Base-by-base conservation (phyloP, 495 filamentous ascomycete genomes). In the Amphirosellinia nigrospora region DNA sequence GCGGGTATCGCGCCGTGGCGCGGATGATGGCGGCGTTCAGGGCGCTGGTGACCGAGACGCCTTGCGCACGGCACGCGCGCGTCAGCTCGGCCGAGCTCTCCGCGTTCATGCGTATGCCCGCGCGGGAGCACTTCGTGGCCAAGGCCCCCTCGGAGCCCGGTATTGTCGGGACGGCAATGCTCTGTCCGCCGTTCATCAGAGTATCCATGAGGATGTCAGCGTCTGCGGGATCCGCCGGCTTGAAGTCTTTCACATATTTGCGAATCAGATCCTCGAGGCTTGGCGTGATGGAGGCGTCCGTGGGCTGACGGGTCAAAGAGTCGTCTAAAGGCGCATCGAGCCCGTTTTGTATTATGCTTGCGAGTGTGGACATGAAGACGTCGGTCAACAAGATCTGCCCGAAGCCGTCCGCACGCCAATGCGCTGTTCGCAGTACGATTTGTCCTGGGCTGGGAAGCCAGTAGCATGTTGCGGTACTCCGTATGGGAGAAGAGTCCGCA, bases 401-500 rank as follows among this genome's bases (percentile, higher is more conserved):
- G 15, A 79, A 41, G 21, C 70, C 77, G 55, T 79, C 77, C 19
- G 68, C 65, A 15, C 75, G 75, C 77, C 75, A 79, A 30, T 79
- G 77, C 4, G 75, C 70, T 10, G 66, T 48, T 2, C 66, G 68
- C 15, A 79, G 9, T 1, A 79, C 41, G 0, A 79, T 13, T 61
- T 76, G 63, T 1, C 41, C 9, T 1, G 75, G 34, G 9, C 11
- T 21, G 16, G 75, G 70, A 9, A 79, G 69, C 68, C 74, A 77
- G 39, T 74, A 68, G 48, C 74, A 73, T 30, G 68, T 72, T 26
- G 76, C 62, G 15, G 63, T 65, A 19, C 23, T 63, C 76, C 7
- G 79, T n/a, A 2, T 73, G 73, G 9, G 74, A 45, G 15, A 80
- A 46, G 0, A 79, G 46, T 5, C 68, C 72, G 26, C 21, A 28